phyloP scores from a whole-genome alignment of 202 grass and related monocot species.

The Carex sylvatica region DNA sequence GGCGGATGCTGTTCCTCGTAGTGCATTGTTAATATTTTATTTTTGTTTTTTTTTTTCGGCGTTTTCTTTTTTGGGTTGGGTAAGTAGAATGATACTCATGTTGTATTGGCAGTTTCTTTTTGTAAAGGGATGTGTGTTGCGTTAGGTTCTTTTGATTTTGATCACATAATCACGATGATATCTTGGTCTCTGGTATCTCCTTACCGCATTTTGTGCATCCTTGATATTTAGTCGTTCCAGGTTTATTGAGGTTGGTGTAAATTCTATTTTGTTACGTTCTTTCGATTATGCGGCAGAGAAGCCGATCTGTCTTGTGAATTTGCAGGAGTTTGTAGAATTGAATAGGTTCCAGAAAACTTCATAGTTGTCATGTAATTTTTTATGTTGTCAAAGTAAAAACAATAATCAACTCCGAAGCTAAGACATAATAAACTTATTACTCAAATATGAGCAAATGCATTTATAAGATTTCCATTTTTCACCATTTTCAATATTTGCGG shows the following conservation, averaged over 20 bases:
- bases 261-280: background rate
- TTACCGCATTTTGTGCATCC: background rate
- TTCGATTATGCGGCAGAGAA: background rate
- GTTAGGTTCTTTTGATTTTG: background rate
- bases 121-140: slow-evolving; percentile 26
- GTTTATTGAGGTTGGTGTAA: background rate
- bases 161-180: slow-evolving; percentile 22
- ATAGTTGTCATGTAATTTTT: background rate
- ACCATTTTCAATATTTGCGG: background rate
- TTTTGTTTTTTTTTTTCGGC: background rate
- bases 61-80: slow-evolving; percentile 4
- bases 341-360: slow-evolving; percentile 1
- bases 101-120: slow-evolving; percentile 3
- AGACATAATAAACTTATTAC: background rate
- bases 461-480: background rate
- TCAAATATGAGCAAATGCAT: background rate
- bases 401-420: background rate
- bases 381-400: background rate
- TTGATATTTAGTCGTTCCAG: slow-evolving; percentile 10
- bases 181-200: slow-evolving; percentile 6
- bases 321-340: slow-evolving; percentile 2
- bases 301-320: background rate
- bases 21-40: slow-evolving; percentile 40
- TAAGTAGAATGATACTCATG: slow-evolving; percentile 31
- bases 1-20: slow-evolving; percentile 76